Percentiles rank a stretch among this genome's conserved stretches.
These are phyloP conservation scores for Xerocomus brunneocitrinus DNA, from an alignment of 768 basidiomycete species.

Conservation along the genomic window DNA sequence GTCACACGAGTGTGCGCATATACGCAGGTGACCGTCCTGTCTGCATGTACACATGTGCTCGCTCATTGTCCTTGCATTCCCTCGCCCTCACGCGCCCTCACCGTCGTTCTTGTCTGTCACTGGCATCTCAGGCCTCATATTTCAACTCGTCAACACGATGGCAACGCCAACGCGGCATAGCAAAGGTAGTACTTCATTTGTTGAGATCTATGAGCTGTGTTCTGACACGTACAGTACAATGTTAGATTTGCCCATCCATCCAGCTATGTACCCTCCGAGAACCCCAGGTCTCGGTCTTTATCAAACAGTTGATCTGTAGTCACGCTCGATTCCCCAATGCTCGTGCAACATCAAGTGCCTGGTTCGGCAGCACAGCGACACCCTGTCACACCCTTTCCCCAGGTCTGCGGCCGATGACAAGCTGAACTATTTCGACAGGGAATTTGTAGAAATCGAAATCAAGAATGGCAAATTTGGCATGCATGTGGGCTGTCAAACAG, in stretches of 20 bases:
- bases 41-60: too few species aligned
- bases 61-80: too few species aligned
- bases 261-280: conserved; percentile 39
- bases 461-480: conserved; percentile 92
- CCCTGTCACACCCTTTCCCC: conserved; percentile 20
- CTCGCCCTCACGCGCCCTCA: too few species aligned
- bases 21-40: too few species aligned
- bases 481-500: conserved; percentile 86
- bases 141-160: too few species aligned
- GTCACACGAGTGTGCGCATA: too few species aligned
- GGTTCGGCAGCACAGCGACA: conserved; percentile 20
- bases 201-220: background rate
- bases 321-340: conserved; percentile 44
- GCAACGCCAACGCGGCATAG: conserved; percentile 60
- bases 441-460: conserved; percentile 77
- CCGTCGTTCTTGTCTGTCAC: too few species aligned
- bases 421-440: conserved; percentile 68
- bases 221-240: background rate
- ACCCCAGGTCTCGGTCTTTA: conserved; percentile 54
- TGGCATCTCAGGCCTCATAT: too few species aligned
- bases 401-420: conserved; percentile 44
- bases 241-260: conserved; percentile 47
- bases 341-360: conserved; percentile 27
- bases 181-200: conserved; percentile 44
- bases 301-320: conserved; percentile 46